These are phyloP conservation scores for Antitrichia curtipendula DNA, from an alignment of 225 moss, liverwort and hornwort genomes.

Conservation along the genomic window DNA sequence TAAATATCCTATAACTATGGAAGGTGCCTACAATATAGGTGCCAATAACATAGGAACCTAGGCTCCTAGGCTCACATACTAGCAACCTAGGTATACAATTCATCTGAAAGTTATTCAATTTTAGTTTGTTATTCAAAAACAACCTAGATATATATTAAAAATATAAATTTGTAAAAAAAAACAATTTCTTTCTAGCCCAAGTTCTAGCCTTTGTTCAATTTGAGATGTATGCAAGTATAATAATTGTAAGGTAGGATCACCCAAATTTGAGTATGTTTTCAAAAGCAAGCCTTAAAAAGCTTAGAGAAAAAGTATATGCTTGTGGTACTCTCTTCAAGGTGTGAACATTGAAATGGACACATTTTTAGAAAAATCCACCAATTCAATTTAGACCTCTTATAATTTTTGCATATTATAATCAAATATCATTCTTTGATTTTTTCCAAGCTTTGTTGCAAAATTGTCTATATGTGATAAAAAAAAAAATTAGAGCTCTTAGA, in stretches of 20 bases:
- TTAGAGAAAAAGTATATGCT: accelerated
- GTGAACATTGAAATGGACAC: not conserved
- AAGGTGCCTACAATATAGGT: no score
- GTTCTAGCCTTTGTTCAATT: not conserved
- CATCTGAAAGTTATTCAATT: not conserved
- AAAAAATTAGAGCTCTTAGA: accelerated
- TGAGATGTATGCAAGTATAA: accelerated
- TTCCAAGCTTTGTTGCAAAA: accelerated
- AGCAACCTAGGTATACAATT: not conserved
- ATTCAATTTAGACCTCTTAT: not conserved
- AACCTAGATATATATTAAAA: not conserved
- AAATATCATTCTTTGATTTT: not conserved
- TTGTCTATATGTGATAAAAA: not conserved
- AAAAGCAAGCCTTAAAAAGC: accelerated
- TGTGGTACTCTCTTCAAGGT: not conserved
- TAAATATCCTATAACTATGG: no score
- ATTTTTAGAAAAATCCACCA: not conserved
- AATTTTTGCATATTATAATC: not conserved
- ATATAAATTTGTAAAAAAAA: not conserved
- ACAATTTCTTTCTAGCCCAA: accelerated
- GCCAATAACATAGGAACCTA: no score
- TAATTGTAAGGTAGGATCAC: not conserved
- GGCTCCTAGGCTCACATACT: no score
- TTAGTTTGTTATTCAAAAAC: not conserved
- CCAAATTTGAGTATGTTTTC: not conserved